Percentiles rank a stretch among this genome's conserved stretches.
phyloP scores from a whole-genome alignment of 148 eudicot genomes.

The Amaranthus hypochondriacus region DNA sequence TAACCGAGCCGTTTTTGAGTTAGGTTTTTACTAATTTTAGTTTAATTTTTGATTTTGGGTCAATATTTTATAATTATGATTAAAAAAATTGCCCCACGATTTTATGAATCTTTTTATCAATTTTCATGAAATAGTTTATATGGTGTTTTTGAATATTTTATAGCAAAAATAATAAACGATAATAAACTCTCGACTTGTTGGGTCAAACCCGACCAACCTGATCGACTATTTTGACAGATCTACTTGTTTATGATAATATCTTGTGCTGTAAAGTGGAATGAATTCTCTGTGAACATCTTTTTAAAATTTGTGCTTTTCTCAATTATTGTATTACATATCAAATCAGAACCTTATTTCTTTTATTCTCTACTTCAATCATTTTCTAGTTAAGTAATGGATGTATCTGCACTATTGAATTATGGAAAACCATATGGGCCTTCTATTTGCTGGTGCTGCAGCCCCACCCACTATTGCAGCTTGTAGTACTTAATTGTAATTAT shows the following conservation, averaged over 20 bases:
- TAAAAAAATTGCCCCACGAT: too few relatives aligned
- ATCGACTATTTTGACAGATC: too few relatives aligned
- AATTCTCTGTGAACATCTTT: conserved; percentile 23
- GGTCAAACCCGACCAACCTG: too few relatives aligned
- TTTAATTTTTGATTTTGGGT: too few relatives aligned
- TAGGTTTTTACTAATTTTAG: too few relatives aligned
- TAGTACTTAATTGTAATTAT: conserved; percentile 1
- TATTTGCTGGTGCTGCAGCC: conserved; percentile 13
- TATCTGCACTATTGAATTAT: conserved; percentile 17
- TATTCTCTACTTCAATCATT: conserved; percentile 28
- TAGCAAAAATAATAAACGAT: too few relatives aligned
- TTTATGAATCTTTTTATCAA: too few relatives aligned
- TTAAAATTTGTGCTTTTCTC: conserved; percentile 14
- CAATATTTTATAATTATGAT: too few relatives aligned
- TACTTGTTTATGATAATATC: conserved; percentile 21
- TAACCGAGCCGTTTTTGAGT: too few relatives aligned
- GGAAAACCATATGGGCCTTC: conserved; percentile 21
- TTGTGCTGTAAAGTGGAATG: conserved; percentile 40
- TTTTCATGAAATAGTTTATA: too few relatives aligned
- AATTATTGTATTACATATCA: conserved; percentile 30
- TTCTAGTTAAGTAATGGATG: conserved; percentile 14
- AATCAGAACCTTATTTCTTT: conserved; percentile 23
- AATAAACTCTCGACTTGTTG: too few relatives aligned
- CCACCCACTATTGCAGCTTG: conserved; percentile 15
- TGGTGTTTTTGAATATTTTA: too few relatives aligned